Base-by-base conservation (phyloP, 164 flowering plant genomes). In the Macadamia integrifolia region DNA sequence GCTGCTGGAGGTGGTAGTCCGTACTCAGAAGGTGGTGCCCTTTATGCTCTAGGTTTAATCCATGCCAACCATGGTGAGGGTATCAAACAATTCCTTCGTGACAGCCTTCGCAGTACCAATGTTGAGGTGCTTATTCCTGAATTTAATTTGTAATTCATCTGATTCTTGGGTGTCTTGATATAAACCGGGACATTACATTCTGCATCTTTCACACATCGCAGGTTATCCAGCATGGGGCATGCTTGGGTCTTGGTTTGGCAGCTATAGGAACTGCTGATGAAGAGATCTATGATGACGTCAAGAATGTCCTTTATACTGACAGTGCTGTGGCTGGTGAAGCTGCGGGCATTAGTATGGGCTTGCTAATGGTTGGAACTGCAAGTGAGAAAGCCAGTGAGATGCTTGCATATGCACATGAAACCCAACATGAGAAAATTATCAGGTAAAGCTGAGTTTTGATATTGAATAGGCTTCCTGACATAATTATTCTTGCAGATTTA, bases 311-410 rank as follows among this genome's bases (percentile, higher is more conserved):
- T 56, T 91, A 89, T 57, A 85, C 90, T 32, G 97, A 91, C 76
- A 91, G 93, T 85, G 97, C 95, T 75, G 93, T 91, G 76, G 97
- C 97, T 69, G 97, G 97, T 67, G 95, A 89, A 80, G 97, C 97
- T 73, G 97, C 97, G 72, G 95, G 97, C 31, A 87, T 91, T 62
- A 80, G 91, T 71, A 89, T 91, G 93, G 97, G 97, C 43, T 76
- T 89, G 67, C 86, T 91, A 11, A 85, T 91, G 97, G 97, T 88
- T 82, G 97, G 97, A 67, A 86, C 95, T 61, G 97, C 90, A 10
- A 89, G 86, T 79, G 97, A 91, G 79, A 91, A 85, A 77, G 97
- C 91, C 52, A 77, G 81, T 58, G 97, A 91, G 81, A 91, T 91
- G 95, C 95, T 91, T 79, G 77, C 89, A 44, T 91, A 91, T 85